These are phyloP conservation scores for Xylaria sp. DNA, from an alignment of 2,329 filamentous ascomycete genomes.

Conservation along the genomic window DNA sequence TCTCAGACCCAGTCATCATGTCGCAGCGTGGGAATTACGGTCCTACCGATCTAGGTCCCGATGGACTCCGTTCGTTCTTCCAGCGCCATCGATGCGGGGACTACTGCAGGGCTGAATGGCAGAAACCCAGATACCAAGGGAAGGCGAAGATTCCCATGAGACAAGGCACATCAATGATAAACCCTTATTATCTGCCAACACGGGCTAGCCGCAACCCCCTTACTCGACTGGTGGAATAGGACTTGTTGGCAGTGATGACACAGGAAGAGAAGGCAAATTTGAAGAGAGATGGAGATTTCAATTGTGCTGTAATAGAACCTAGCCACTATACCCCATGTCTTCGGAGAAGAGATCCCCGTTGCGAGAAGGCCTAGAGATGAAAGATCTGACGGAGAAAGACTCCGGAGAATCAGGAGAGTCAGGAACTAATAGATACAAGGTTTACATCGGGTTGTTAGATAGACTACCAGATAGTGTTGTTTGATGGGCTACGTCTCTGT, in stretches of 20 bases:
- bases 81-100: constrained; percentile 51
- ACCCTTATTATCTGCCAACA: background rate
- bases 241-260: background rate
- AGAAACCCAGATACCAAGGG: constrained; percentile 19
- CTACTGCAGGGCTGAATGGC: constrained; percentile 49
- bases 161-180: constrained; percentile 37
- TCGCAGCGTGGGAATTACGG: constrained; percentile 53
- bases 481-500: too few relatives aligned
- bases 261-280: background rate
- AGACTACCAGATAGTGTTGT: too few relatives aligned
- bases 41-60: constrained; percentile 53
- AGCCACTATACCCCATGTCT: too few relatives aligned
- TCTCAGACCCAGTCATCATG: constrained; percentile 57
- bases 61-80: constrained; percentile 56
- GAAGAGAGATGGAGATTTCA: background rate
- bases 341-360: too few relatives aligned
- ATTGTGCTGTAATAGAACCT: background rate
- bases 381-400: too few relatives aligned
- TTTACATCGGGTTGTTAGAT: too few relatives aligned
- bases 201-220: constrained; percentile 22
- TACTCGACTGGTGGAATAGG: background rate
- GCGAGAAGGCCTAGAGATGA: too few relatives aligned
- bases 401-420: too few relatives aligned
- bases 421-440: too few relatives aligned
- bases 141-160: constrained; percentile 9